These are phyloP conservation scores for Suillus subalutaceus DNA, from an alignment of 768 basidiomycete species.

Conservation along the genomic window DNA sequence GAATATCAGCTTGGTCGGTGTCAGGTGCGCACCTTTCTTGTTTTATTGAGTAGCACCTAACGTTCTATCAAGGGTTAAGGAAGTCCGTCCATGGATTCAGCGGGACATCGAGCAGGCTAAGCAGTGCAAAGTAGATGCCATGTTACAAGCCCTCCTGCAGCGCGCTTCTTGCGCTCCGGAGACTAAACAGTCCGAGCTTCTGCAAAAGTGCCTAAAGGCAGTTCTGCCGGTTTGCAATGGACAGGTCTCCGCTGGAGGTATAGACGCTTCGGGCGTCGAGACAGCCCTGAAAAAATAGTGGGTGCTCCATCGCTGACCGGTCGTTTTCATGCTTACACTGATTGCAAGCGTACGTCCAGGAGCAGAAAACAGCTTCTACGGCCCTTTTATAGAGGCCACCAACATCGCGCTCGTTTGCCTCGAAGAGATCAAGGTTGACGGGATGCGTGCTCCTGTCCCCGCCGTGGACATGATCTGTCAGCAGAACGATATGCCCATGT, in stretches of 20 bases:
- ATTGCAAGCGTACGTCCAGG: background rate
- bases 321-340: background rate
- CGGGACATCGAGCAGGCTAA: no score
- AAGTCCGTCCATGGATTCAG: no score
- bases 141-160: no score
- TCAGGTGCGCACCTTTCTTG: background rate
- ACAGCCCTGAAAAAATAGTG: no score
- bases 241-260: no score
- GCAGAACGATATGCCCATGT: background rate
- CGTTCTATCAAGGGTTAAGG: no score
- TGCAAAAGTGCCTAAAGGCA: background rate
- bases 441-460: background rate
- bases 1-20: background rate
- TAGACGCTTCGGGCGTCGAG: no score
- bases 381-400: background rate
- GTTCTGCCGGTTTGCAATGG: no score
- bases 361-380: background rate
- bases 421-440: background rate
- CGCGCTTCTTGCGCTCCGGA: background rate
- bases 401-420: constrained; percentile 6
- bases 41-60: background rate
- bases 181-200: background rate
- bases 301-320: no score
- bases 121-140: no score
- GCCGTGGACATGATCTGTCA: background rate